These are phyloP conservation scores for Spatholobus suberectus DNA, from an alignment of 306 rosid species.

Conservation along the genomic window DNA sequence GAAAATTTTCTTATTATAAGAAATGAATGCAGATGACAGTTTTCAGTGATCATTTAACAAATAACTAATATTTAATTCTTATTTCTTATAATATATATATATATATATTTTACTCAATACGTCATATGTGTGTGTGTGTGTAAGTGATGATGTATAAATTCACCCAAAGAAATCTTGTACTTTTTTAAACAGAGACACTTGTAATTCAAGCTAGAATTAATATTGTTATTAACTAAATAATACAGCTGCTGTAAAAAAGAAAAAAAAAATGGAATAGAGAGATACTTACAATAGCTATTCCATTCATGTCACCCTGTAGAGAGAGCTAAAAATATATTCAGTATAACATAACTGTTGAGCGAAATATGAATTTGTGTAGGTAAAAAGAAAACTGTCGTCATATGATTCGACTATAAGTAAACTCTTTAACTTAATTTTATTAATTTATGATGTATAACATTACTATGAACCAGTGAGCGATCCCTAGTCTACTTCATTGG, in stretches of 20 bases:
- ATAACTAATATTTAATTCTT: no score
- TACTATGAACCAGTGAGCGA: not conserved
- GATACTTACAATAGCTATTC: not conserved
- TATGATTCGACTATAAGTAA: not conserved
- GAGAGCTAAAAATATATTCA: not conserved
- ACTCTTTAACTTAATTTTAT: not conserved
- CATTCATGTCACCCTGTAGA: not conserved
- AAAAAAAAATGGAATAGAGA: not conserved
- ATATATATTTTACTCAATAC: no score
- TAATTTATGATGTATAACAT: not conserved
- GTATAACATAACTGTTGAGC: not conserved
- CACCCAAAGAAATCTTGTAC: no score
- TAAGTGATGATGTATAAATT: no score
- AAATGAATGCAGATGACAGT: no score
- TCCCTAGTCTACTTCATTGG: slow-evolving; percentile 15
- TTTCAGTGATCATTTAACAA: no score
- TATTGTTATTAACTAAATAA: not conserved
- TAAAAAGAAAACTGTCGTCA: not conserved
- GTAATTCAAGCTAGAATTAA: not conserved
- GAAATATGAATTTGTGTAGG: not conserved
- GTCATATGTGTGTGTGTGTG: no score
- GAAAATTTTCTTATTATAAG: no score
- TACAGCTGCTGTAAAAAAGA: not conserved
- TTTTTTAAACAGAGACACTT: not conserved
- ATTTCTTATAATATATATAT: no score